Percentiles rank a stretch among this genome's conserved stretches.
These are phyloP conservation scores for Petrea volubilis DNA, from an alignment of 257 asterid species.

Conservation along the genomic window DNA sequence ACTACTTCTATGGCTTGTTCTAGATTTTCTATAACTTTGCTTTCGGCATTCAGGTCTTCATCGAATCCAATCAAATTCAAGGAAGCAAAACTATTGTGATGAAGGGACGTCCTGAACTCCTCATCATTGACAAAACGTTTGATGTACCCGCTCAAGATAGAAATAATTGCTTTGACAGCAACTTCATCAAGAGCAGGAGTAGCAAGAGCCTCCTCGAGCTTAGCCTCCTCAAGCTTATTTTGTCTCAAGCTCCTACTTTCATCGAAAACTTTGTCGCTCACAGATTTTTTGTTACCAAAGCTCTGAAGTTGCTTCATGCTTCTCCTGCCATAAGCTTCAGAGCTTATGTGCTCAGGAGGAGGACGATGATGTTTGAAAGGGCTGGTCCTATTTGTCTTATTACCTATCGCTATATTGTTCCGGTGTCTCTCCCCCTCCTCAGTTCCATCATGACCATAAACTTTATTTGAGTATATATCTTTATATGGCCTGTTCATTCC, in stretches of 20 bases:
- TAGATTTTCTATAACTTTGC: slow-evolving; percentile 63
- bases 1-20: slow-evolving; percentile 73
- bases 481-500: slow-evolving; percentile 28
- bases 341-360: slow-evolving; percentile 11
- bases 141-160: slow-evolving; percentile 56
- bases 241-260: slow-evolving; percentile 37
- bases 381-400: slow-evolving; percentile 26
- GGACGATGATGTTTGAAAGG: slow-evolving; percentile 27
- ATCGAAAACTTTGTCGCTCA: slow-evolving; percentile 11
- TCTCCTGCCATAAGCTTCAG: slow-evolving; percentile 2
- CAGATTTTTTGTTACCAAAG: slow-evolving; percentile 16
- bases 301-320: slow-evolving; percentile 29
- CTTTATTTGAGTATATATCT: slow-evolving; percentile 40
- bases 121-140: slow-evolving; percentile 55
- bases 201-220: slow-evolving; percentile 35
- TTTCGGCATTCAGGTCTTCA: slow-evolving; percentile 38
- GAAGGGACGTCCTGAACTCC: slow-evolving; percentile 68
- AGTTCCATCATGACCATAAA: slow-evolving; percentile 32
- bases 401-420: slow-evolving; percentile 14
- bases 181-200: slow-evolving; percentile 73
- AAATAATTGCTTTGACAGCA: slow-evolving; percentile 68
- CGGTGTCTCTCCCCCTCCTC: slow-evolving; percentile 23
- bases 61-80: slow-evolving; percentile 41
- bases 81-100: slow-evolving; percentile 58
- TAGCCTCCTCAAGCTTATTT: slow-evolving; percentile 34